These are phyloP conservation scores for Aureobasidium leucospermi DNA, from an alignment of 2,329 filamentous ascomycete species.

Conservation along the genomic window DNA sequence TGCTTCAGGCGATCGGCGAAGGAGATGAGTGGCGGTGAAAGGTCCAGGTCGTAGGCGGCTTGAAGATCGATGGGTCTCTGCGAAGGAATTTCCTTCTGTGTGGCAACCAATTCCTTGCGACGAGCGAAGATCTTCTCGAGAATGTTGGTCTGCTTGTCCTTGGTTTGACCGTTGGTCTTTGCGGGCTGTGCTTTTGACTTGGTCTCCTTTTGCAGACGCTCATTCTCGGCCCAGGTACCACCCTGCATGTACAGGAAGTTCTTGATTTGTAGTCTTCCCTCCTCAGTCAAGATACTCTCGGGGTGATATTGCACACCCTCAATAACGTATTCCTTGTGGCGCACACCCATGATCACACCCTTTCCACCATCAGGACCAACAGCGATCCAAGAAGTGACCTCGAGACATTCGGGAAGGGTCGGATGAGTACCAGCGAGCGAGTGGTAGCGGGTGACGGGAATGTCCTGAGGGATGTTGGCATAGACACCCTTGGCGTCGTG, in stretches of 20 bases:
- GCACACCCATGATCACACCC: conserved; percentile 91
- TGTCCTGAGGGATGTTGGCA: conserved; percentile 64
- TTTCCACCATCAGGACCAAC: conserved; percentile 66
- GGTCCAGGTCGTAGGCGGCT: conserved; percentile 74
- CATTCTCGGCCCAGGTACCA: conserved; percentile 85
- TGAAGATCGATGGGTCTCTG: conserved; percentile 77
- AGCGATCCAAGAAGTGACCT: conserved; percentile 84
- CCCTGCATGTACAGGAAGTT: conserved; percentile 86
- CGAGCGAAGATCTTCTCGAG: conserved; percentile 84
- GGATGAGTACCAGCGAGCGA: conserved; percentile 88
- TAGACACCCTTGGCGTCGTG: conserved; percentile 95
- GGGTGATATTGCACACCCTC: conserved; percentile 98
- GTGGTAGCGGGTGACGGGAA: conserved; percentile 92
- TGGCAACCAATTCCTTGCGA: conserved; percentile 65
- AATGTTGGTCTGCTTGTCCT: conserved; percentile 70
- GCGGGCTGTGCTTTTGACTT: conserved; percentile 29
- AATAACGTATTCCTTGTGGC: conserved; percentile 84
- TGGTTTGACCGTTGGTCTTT: conserved; percentile 19
- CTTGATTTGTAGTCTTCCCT: conserved; percentile 80
- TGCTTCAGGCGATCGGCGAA: conserved; percentile 73
- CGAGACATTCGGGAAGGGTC: conserved; percentile 75
- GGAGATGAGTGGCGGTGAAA: conserved; percentile 74
- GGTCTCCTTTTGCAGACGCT: conserved; percentile 40
- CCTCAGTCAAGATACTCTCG: conserved; percentile 88
- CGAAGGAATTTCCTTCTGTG: conserved; percentile 79